phyloP scores from a whole-genome alignment of 78 protist genomes.

The Anaeramoeba flamelloides region DNA sequence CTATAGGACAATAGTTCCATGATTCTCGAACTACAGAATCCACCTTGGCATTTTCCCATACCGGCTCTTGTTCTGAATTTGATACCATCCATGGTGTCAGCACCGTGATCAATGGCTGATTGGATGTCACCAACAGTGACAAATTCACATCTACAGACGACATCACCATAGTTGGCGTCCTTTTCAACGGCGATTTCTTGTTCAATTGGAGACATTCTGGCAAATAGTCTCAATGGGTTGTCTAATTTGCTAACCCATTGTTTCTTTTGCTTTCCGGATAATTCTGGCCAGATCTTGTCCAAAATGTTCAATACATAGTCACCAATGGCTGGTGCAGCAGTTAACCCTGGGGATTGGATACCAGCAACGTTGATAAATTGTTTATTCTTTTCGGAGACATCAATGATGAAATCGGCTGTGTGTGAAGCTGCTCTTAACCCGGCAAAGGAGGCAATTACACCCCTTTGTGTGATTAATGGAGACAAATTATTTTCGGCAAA shows the following conservation, averaged over 20 bases:
- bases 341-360: constrained; percentile 1
- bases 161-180: background rate
- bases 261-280: background rate
- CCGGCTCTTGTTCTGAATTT: background rate
- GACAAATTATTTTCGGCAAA: background rate
- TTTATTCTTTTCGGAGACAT: background rate
- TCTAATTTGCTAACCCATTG: background rate
- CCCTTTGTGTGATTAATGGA: background rate
- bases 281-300: background rate
- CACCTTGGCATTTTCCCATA: background rate
- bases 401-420: background rate
- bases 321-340: constrained; percentile 3
- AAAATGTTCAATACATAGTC: background rate
- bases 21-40: background rate
- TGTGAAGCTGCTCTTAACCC: background rate
- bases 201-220: background rate
- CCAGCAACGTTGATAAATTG: background rate
- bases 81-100: background rate
- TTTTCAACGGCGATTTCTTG: background rate
- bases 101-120: background rate
- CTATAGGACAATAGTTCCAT: background rate
- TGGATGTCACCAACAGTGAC: constrained; percentile 3
- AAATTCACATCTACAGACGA: background rate
- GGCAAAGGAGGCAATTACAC: background rate
- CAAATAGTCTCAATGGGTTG: background rate